Evolutionary conservation across 805 yeast species (phyloP).

Genomic region (Myxozyma nipponensis): DNA sequence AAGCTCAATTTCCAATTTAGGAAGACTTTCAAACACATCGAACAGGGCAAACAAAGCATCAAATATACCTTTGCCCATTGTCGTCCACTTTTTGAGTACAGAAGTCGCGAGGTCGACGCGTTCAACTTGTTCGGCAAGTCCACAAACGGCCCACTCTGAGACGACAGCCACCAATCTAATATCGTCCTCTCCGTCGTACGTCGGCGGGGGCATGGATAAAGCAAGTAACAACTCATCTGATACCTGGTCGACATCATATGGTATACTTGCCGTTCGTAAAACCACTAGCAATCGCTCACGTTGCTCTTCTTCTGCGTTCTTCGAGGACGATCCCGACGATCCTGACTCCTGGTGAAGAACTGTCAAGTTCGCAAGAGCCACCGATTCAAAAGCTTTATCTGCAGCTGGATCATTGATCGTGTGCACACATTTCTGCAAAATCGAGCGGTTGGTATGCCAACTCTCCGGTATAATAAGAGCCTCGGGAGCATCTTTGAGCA

Average conservation of each 20-base stretch:
- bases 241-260: constrained; percentile 15
- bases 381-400: constrained; percentile 13
- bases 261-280: constrained; percentile 18
- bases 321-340: constrained; percentile 12
- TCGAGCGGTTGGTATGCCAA: constrained; percentile 33
- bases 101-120: constrained; percentile 29
- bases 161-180: constrained; percentile 21
- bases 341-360: constrained; percentile 26
- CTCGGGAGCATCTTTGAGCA: constrained; percentile 30
- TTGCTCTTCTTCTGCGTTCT: constrained; percentile 23
- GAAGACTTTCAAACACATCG: constrained; percentile 14
- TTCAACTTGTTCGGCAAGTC: constrained; percentile 22
- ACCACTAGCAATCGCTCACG: constrained; percentile 26
- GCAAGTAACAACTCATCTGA: constrained; percentile 27
- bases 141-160: constrained; percentile 34
- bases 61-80: constrained; percentile 29
- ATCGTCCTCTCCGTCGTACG: constrained; percentile 20
- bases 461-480: constrained; percentile 36
- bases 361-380: constrained; percentile 19
- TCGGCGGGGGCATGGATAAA: constrained; percentile 27
- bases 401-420: constrained; percentile 8
- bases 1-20: constrained; percentile 40
- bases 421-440: constrained; percentile 31
- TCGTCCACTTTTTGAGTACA: constrained; percentile 20
- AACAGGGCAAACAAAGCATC: constrained; percentile 31